Evolutionary conservation across 2,329 filamentous ascomycete genomes (phyloP).

Genomic region (Penicillium expansum): DNA sequence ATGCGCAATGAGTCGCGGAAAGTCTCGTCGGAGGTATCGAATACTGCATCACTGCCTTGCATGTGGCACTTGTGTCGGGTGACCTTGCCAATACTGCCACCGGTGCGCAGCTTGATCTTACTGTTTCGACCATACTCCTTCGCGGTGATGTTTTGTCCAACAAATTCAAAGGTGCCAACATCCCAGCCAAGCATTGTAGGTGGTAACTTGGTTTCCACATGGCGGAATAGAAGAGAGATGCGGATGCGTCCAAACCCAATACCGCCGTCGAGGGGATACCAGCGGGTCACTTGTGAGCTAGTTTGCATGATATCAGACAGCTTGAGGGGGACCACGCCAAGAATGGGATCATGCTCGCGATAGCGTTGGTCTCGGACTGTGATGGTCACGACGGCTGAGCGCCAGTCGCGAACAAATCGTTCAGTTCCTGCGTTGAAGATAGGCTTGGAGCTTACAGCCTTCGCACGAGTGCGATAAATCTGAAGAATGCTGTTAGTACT

Average conservation of each 20-base stretch:
- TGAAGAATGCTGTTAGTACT: constrained; percentile 25
- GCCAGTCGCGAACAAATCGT: constrained; percentile 89
- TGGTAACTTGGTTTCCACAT: constrained; percentile 81
- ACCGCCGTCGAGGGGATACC: constrained; percentile 95
- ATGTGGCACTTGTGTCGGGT: constrained; percentile 61
- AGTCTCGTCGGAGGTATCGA: constrained; percentile 53
- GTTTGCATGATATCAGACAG: constrained; percentile 84
- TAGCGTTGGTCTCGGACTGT: constrained; percentile 86
- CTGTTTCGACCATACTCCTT: constrained; percentile 59
- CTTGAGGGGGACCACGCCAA: constrained; percentile 87
- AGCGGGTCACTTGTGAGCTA: constrained; percentile 79
- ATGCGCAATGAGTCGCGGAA: constrained; percentile 63
- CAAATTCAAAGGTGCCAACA: constrained; percentile 89
- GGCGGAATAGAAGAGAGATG: constrained; percentile 85
- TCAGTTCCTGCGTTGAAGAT: constrained; percentile 98
- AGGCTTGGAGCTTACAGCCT: constrained; percentile 89
- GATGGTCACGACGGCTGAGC: constrained; percentile 79
- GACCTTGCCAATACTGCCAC: constrained; percentile 74
- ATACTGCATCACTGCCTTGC: constrained; percentile 60
- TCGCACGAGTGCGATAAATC: constrained; percentile 89
- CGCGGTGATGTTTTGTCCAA: constrained; percentile 66
- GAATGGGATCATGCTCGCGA: constrained; percentile 88
- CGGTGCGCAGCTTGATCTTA: constrained; percentile 77
- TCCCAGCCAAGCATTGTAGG: constrained; percentile 87
- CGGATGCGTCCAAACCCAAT: constrained; percentile 87